Evolutionary conservation across 2,329 filamentous ascomycete species (phyloP).

Genomic region (Penicillium sp.): DNA sequence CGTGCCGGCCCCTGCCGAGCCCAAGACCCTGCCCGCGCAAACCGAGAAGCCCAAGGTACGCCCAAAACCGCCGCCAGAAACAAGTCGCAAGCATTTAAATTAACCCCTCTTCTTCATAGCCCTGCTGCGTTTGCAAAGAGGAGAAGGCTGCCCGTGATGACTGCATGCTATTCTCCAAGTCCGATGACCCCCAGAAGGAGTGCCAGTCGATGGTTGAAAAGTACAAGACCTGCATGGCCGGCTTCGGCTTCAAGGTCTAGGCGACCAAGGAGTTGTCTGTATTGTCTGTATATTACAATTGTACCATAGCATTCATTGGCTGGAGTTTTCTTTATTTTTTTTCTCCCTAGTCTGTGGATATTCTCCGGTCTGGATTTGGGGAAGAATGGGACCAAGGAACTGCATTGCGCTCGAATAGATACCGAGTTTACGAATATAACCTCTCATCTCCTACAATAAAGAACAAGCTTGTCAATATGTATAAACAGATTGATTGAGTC

Average conservation of each 20-base stretch:
- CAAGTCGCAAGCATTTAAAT: neutral
- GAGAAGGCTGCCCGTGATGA: slow-evolving; percentile 92
- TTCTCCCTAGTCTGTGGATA: slow-evolving; percentile 3
- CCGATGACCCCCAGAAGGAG: slow-evolving; percentile 73
- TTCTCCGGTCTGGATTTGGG: neutral
- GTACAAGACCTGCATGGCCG: slow-evolving; percentile 89
- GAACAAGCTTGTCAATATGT: slow-evolving; percentile 4
- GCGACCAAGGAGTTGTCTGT: slow-evolving; percentile 3
- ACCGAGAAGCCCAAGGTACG: slow-evolving; percentile 41
- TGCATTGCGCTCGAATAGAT: neutral
- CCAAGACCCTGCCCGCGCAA: slow-evolving; percentile 22
- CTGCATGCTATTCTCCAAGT: slow-evolving; percentile 96
- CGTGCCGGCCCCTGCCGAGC: slow-evolving; percentile 19
- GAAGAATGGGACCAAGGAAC: neutral
- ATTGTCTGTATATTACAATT: slow-evolving; percentile 15
- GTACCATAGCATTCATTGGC: slow-evolving; percentile 24
- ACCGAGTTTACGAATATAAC: slow-evolving; percentile 10
- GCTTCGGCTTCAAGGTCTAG: slow-evolving; percentile 76
- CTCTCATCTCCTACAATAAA: slow-evolving; percentile 17
- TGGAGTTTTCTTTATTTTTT: slow-evolving; percentile 15
- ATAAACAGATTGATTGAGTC: neutral
- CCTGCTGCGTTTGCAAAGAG: slow-evolving; percentile 96
- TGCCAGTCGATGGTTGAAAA: slow-evolving; percentile 79
- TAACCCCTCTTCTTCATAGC: slow-evolving; percentile 51
- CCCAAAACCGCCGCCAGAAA: neutral